Conservation (phyloP, 108 stramenopile species). For the Nitzschia inconspicua region DNA sequence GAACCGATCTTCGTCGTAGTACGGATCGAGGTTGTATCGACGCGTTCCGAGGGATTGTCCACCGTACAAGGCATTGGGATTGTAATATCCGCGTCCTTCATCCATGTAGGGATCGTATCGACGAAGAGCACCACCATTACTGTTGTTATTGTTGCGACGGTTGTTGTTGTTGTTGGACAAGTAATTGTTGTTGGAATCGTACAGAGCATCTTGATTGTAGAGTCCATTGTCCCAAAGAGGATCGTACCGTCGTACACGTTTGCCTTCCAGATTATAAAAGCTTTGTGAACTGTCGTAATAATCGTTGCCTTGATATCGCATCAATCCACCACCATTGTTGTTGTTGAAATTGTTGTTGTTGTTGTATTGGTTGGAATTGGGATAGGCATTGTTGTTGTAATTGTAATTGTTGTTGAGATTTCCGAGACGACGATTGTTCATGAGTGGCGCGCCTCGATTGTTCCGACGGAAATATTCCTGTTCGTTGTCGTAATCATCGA, state of each 20-base stretch:
- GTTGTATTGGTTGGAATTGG: not conserved
- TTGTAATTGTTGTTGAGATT: not conserved
- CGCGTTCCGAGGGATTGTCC: not conserved
- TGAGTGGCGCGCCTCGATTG: constrained; percentile 2
- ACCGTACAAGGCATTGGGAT: constrained; percentile 2
- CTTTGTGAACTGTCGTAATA: not conserved
- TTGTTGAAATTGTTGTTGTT: not conserved
- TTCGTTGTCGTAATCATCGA: not conserved
- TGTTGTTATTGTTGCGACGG: not conserved
- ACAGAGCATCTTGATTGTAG: constrained; percentile 1
- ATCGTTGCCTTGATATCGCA: constrained; percentile 1
- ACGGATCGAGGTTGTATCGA: not conserved
- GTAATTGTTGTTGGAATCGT: not conserved
- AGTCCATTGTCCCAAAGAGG: not conserved
- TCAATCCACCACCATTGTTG: not conserved
- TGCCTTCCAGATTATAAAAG: constrained; percentile 9
- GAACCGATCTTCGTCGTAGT: too few species aligned
- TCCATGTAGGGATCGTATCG: constrained; percentile 8
- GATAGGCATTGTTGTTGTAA: not conserved
- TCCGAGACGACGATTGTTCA: not conserved
- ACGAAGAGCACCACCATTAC: not conserved
- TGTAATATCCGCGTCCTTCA: not conserved
- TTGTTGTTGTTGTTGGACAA: not conserved
- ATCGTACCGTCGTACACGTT: constrained; percentile 6
- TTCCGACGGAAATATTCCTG: not conserved